Evolutionary conservation across 148 eudicot species (phyloP).

Genomic region (Rhododendron kiyosumense): DNA sequence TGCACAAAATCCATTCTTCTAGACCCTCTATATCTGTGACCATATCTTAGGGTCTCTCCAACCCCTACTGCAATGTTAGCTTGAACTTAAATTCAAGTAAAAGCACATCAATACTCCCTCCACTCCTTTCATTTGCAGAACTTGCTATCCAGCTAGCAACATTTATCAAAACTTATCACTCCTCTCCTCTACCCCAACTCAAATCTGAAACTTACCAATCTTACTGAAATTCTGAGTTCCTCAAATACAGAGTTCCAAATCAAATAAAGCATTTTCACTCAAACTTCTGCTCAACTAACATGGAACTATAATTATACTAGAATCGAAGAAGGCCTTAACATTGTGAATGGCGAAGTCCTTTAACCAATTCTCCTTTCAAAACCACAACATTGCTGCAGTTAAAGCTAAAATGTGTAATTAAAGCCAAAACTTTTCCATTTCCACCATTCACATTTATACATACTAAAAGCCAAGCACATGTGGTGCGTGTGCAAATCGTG

Average conservation of each 20-base stretch:
- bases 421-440: too few species aligned
- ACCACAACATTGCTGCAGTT: background rate
- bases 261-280: background rate
- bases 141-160: background rate
- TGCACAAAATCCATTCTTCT: background rate
- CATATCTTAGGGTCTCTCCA: background rate
- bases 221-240: background rate
- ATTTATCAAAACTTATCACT: background rate
- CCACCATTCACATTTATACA: background rate
- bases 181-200: background rate
- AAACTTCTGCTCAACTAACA: background rate
- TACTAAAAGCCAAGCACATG: background rate
- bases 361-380: background rate
- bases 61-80: background rate
- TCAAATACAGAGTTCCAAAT: background rate
- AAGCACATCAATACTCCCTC: background rate
- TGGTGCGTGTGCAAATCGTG: background rate
- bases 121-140: background rate
- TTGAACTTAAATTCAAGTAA: background rate
- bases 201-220: background rate
- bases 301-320: background rate
- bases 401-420: background rate
- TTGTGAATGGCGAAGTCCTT: background rate
- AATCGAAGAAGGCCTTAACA: background rate
- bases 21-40: background rate